These are phyloP conservation scores for Rosa persica DNA, from an alignment of 306 rosid species.

Conservation along the genomic window DNA sequence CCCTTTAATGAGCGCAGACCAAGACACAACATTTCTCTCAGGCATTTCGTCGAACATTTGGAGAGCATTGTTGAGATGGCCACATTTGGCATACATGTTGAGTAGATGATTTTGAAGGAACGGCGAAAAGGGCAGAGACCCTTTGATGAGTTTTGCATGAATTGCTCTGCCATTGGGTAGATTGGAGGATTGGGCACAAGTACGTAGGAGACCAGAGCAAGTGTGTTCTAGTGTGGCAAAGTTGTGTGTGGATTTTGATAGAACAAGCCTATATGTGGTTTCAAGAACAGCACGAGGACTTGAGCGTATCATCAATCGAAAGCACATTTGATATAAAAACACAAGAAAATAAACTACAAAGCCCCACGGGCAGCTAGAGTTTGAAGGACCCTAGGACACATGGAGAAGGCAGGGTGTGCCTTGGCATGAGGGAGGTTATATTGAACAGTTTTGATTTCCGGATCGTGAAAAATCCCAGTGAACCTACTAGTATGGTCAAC, in stretches of 20 bases:
- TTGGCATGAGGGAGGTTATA: no score
- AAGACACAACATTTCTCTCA: conserved; percentile 62
- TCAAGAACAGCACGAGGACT: neutral
- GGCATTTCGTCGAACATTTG: conserved; percentile 79
- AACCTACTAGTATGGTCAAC: no score
- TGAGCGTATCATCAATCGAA: conserved; percentile 1
- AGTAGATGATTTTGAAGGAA: conserved; percentile 65
- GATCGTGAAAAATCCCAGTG: no score
- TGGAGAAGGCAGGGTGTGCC: no score
- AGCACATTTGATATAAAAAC: neutral
- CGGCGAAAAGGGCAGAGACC: conserved; percentile 45
- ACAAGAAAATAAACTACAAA: no score
- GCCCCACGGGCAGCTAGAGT: no score
- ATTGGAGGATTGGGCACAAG: conserved; percentile 36
- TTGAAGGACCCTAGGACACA: no score
- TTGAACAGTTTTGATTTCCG: no score
- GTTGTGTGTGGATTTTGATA: conserved; percentile 6
- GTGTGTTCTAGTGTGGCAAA: conserved; percentile 31
- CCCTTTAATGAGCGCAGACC: conserved; percentile 68
- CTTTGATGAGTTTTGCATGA: conserved; percentile 55
- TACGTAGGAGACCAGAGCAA: conserved; percentile 41
- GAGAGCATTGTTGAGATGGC: conserved; percentile 47
- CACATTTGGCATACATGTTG: conserved; percentile 51
- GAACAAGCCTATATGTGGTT: conserved; percentile 13
- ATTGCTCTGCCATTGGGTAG: conserved; percentile 50